Percentiles rank a stretch among this genome's conserved stretches.
These are phyloP conservation scores for Tylopilus vinaceipallidus DNA, from an alignment of 768 basidiomycete genomes.

Conservation along the genomic window DNA sequence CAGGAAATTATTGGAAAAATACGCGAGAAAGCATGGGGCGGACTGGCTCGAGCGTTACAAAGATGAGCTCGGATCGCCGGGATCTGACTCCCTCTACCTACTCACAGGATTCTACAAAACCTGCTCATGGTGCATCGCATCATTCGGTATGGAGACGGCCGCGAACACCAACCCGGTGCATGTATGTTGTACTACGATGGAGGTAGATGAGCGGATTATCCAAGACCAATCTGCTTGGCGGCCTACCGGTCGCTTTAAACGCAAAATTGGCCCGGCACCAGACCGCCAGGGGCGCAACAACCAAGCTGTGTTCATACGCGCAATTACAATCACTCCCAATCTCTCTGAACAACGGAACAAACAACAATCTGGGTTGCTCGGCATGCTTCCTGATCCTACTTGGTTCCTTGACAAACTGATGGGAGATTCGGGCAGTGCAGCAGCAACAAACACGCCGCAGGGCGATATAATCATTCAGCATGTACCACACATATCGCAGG, in stretches of 20 bases:
- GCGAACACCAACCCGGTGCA: background rate
- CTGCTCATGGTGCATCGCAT: background rate
- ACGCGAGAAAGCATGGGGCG: background rate
- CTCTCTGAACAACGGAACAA: background rate
- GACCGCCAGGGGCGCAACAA: background rate
- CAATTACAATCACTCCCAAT: background rate
- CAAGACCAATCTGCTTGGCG: background rate
- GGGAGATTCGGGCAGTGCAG: background rate
- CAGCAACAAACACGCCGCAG: background rate
- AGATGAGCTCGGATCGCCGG: background rate
- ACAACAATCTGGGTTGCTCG: background rate
- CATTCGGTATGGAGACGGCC: background rate
- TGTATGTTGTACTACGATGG: background rate
- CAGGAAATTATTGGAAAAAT: background rate
- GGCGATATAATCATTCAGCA: background rate
- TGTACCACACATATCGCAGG: background rate
- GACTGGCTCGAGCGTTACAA: background rate
- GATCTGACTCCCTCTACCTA: background rate
- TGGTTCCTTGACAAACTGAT: too few species aligned
- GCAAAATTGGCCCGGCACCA: background rate
- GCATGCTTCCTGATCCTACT: background rate
- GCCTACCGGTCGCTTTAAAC: background rate
- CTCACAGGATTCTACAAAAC: constrained; percentile 1
- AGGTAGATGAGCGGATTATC: background rate
- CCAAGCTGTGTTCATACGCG: background rate